These are phyloP conservation scores for Starmerella apicola DNA, from an alignment of 805 yeast species.

Conservation along the genomic window DNA sequence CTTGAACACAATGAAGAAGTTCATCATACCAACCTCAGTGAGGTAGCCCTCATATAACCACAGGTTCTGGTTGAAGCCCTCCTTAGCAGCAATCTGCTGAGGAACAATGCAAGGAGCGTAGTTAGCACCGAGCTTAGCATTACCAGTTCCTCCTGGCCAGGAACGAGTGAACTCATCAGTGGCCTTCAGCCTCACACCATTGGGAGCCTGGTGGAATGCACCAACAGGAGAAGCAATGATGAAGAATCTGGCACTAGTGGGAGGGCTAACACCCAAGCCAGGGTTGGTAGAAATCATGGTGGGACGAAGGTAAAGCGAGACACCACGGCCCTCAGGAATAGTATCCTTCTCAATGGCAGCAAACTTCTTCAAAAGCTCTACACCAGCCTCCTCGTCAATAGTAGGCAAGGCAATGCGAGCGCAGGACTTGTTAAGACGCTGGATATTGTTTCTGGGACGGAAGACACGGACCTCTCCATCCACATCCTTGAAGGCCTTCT, in stretches of 20 bases:
- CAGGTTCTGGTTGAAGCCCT: constrained; percentile 91
- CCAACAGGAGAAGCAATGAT: constrained; percentile 94
- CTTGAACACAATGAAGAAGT: constrained; percentile 76
- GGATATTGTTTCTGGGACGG: constrained; percentile 88
- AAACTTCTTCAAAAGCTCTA: constrained; percentile 63
- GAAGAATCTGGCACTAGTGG: constrained; percentile 68
- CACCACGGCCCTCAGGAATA: constrained; percentile 79
- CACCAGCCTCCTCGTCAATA: constrained; percentile 66
- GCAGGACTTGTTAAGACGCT: constrained; percentile 79
- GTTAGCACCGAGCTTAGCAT: constrained; percentile 92
- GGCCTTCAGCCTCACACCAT: constrained; percentile 87
- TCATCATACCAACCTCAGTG: constrained; percentile 98
- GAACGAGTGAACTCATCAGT: constrained; percentile 95
- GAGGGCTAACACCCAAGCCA: constrained; percentile 74
- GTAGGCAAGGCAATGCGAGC: constrained; percentile 81
- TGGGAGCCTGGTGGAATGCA: constrained; percentile 83
- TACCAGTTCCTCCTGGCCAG: constrained; percentile 99
- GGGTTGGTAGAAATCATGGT: constrained; percentile 87
- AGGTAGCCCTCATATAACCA: constrained; percentile 84
- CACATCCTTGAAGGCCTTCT: constrained; percentile 69
- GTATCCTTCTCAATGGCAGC: constrained; percentile 60
- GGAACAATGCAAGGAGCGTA: constrained; percentile 93
- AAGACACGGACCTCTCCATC: constrained; percentile 61
- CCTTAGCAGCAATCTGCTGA: constrained; percentile 72
- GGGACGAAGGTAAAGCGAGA: constrained; percentile 87